phyloP scores from a whole-genome alignment of 2,329 filamentous ascomycete genomes.

The Diaporthe sp. region DNA sequence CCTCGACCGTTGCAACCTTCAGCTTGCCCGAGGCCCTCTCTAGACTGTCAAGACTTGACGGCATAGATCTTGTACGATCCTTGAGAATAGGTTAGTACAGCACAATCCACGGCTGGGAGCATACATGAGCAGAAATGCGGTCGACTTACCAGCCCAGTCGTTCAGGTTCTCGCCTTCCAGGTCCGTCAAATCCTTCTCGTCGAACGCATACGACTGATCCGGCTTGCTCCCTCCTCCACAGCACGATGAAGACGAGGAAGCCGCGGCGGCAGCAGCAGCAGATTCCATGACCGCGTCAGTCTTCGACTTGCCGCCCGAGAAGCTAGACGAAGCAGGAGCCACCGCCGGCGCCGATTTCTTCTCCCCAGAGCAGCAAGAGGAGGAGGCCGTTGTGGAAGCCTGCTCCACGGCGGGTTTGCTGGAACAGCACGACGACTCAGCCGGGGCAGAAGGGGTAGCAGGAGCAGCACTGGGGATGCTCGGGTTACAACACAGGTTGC shows the following conservation, averaged over 20 bases:
- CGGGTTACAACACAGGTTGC: slow-evolving; percentile 44
- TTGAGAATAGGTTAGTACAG: slow-evolving; percentile 43
- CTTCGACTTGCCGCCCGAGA: slow-evolving; percentile 33
- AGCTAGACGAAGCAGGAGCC: slow-evolving; percentile 27
- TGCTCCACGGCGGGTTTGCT: not conserved
- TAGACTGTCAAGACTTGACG: slow-evolving; percentile 54
- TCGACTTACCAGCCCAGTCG: slow-evolving; percentile 62
- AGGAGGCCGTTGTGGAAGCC: not conserved
- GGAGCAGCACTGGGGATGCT: slow-evolving; percentile 26
- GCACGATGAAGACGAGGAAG: slow-evolving; percentile 28
- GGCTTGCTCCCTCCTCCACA: slow-evolving; percentile 31
- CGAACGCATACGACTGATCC: slow-evolving; percentile 44
- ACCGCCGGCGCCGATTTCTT: not conserved
- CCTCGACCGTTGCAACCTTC: not conserved
- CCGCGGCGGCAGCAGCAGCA: slow-evolving; percentile 30
- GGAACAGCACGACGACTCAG: slow-evolving; percentile 3
- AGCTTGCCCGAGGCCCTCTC: too few species aligned
- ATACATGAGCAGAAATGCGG: too few species aligned
- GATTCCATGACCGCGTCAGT: slow-evolving; percentile 42
- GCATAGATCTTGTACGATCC: slow-evolving; percentile 66
- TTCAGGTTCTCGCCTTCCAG: slow-evolving; percentile 60
- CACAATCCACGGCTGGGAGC: not conserved
- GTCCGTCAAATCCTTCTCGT: slow-evolving; percentile 40
- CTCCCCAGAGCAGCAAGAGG: slow-evolving; percentile 13
- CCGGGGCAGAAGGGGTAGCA: slow-evolving; percentile 31